Percentiles rank a stretch among this genome's conserved stretches.
These are phyloP conservation scores for Suillus discolor DNA, from an alignment of 768 basidiomycete species.

Conservation along the genomic window DNA sequence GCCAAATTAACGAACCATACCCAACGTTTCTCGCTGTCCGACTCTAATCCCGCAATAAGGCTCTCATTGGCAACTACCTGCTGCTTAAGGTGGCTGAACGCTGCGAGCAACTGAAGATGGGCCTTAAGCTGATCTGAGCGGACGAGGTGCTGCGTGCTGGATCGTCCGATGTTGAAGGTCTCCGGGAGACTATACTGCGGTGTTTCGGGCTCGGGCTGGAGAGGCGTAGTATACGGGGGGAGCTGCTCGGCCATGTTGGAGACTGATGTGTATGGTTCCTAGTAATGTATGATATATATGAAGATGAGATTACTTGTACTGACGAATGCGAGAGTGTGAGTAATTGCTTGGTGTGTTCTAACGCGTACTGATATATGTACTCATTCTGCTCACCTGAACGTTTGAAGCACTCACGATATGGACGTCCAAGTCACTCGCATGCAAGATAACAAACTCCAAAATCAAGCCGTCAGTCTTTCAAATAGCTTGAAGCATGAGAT, in stretches of 20 bases:
- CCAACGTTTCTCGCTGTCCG: slow-evolving; percentile 37
- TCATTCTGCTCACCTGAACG: no score
- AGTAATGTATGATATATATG: no score
- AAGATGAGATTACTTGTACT: no score
- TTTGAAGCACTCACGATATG: no score
- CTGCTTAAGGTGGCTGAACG: slow-evolving; percentile 27
- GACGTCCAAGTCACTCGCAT: no score
- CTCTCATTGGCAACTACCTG: slow-evolving; percentile 21
- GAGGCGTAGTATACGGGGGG: slow-evolving; percentile 64
- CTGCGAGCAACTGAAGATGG: slow-evolving; percentile 32
- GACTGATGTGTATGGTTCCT: background rate
- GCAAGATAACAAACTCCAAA: no score
- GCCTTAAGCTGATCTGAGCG: slow-evolving; percentile 28
- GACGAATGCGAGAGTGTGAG: no score
- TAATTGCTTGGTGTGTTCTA: no score
- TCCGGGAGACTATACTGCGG: slow-evolving; percentile 19
- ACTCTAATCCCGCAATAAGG: slow-evolving; percentile 18
- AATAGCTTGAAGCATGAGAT: no score
- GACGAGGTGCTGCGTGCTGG: slow-evolving; percentile 18
- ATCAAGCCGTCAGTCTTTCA: no score
- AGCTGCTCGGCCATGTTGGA: slow-evolving; percentile 57
- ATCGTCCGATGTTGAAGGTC: slow-evolving; percentile 16
- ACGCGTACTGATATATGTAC: no score
- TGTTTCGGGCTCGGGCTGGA: slow-evolving; percentile 22
- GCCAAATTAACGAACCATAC: slow-evolving; percentile 41